Base-by-base conservation (phyloP, 2,329 filamentous ascomycete species). In the Periconia macrospinosa region DNA sequence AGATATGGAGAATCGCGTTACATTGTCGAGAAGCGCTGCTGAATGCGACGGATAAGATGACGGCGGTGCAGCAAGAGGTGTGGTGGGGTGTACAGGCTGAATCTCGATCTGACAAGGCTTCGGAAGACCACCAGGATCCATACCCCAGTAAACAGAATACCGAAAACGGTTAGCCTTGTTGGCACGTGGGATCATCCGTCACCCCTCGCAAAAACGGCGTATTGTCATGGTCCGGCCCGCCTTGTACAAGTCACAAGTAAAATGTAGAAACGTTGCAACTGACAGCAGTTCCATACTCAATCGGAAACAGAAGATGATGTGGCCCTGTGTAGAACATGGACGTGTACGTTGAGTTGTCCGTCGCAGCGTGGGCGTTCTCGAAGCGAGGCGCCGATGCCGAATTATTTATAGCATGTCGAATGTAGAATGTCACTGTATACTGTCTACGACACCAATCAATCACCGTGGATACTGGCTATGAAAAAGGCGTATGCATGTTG, bases 11-110 rank as follows among this genome's bases (percentile, higher is more conserved):
- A 17, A 40, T 37, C 19, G 27, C 43, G n/a, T 64, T 44, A 64
- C 62, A 66, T 65, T 30, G 55, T 62, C 33, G 17, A 42, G 41
- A 37, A 30, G 33, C 14, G 37, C 50, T 45, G 20, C 33, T 6
- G 33, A 37, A 37, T 37, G 33, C 33, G 33, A 30, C 19, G 47
- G 35, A 30, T 23, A 15, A 42, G 33, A 18, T 37, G 30, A 17
- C 18, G 17, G 46, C 33, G 33, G 33, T 37, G 33, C 33, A 37
- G 15, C 15, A 47, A 17, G 47, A 45, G 19, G 41, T 35, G 42
- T 53, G 44, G 47, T 50, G 54, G 46, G 50, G 50, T 53, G 43
- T 47, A 14, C 42, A 53, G 54, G 46, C 47, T 53, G 50, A 56
- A 49, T 50, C 30, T 40, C 30, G 47, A 50, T 53, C 33, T 18